Evolutionary conservation across 176 grass and related monocot genomes (phyloP).

Genomic region (Poa annua): DNA sequence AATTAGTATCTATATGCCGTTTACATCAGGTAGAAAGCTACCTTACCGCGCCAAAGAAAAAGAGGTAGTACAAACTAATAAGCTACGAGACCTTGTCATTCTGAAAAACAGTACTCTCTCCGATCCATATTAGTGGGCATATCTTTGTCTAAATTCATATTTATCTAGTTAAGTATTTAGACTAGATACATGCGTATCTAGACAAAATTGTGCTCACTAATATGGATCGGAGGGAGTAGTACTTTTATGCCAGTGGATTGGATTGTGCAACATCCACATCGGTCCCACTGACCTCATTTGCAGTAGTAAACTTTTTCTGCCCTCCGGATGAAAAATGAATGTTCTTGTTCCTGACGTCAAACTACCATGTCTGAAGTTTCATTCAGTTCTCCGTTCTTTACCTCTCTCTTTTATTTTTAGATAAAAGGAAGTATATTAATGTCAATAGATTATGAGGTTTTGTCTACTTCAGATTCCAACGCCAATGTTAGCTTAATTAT

Average conservation of each 20-base stretch:
- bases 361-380: background rate
- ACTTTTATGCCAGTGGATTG: background rate
- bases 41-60: background rate
- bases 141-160: no score
- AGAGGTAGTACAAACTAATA: background rate
- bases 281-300: background rate
- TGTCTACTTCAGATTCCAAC: background rate
- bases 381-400: background rate
- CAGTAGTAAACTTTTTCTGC: background rate
- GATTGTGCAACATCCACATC: background rate
- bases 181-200: no score
- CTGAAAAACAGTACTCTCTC: background rate
- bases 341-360: background rate
- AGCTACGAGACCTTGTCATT: background rate
- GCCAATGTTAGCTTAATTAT: background rate
- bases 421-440: no score
- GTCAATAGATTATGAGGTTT: background rate
- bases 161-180: no score
- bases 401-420: no score
- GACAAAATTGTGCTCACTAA: no score
- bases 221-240: no score
- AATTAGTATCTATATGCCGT: background rate
- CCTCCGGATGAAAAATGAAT: no score
- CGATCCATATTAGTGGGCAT: no score
- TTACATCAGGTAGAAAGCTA: constrained; percentile 12